Percentiles rank a stretch among this genome's conserved stretches.
Conservation (phyloP, 495 filamentous ascomycete genomes). For the Geopyxis carbonaria region DNA sequence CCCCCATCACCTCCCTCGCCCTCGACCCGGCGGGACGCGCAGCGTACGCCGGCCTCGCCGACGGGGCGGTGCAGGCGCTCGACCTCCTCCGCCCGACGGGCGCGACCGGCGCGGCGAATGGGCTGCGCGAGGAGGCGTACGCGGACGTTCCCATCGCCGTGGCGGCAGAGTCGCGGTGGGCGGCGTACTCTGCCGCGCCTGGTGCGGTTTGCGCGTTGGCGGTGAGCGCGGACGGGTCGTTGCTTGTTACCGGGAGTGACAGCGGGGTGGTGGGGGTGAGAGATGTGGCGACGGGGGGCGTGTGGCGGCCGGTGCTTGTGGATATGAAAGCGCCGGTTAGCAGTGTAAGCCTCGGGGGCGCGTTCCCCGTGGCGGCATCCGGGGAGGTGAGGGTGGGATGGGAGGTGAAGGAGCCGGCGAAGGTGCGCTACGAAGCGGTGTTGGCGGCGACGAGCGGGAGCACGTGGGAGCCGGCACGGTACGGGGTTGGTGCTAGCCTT, state of each 20-base stretch:
- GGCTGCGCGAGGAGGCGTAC: slow-evolving; percentile 13
- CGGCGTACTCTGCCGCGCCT: slow-evolving; percentile 1
- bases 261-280: slow-evolving; percentile 20
- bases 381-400: slow-evolving; percentile 23
- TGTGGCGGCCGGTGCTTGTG: slow-evolving; percentile 8
- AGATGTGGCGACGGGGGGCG: slow-evolving; percentile 23
- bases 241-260: slow-evolving; percentile 20
- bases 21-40: slow-evolving; percentile 74
- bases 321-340: not conserved
- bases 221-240: slow-evolving; percentile 20
- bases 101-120: slow-evolving; percentile 5
- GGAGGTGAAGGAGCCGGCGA: slow-evolving; percentile 21
- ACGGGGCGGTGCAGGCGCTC: slow-evolving; percentile 65
- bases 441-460: slow-evolving; percentile 10
- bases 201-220: slow-evolving; percentile 4
- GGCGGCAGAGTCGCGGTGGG: slow-evolving; percentile 10
- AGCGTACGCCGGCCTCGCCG: slow-evolving; percentile 64
- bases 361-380: too few species aligned
- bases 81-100: slow-evolving; percentile 35
- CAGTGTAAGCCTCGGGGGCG: too few species aligned
- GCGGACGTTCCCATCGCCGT: slow-evolving; percentile 19
- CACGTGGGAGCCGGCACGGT: slow-evolving; percentile 7
- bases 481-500: not conserved
- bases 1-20: slow-evolving; percentile 50
- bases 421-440: slow-evolving; percentile 21